Base-by-base conservation (phyloP, 75 land plant genomes). In the Pinus albicaulis region DNA sequence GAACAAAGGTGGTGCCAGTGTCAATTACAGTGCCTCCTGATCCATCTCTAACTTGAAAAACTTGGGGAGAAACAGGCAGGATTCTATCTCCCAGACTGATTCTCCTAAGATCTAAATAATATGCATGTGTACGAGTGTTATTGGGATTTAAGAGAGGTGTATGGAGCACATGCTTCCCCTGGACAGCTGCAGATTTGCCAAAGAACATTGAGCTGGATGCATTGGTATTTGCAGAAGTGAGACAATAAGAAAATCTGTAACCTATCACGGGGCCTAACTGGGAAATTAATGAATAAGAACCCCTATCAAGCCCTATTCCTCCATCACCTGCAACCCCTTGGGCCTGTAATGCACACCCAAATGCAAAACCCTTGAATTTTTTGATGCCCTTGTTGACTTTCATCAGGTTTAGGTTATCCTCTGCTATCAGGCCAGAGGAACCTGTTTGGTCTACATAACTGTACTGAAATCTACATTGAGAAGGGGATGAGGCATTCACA, bases 181-280 rank as follows among this genome's bases (percentile, higher is more conserved):
- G 8, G 71, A 66, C 15, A 36, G 5, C 19, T 20, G 44, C 23
- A 2, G 71, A 19, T 0, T 11, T 19, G 3, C 52, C 71, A 7
- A 66, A 36, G 48, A 19, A 7, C 3, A 66, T 34, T 36, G 71
- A 34, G 22, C 48, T 66, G 14, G 71, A 66, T 38, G 23, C 44
- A 36, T 66, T 66, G 6, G 15, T 7, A n/a, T 36, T 36, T 26
- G 17, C 7, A 5, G 70, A 41, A 8, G 36, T n/a, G 17, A 66
- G 70, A 16, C 70, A 66, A 41, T 66, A 38, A 41, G 70, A 66
- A 19, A 66, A 66, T n/a, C 70, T 16, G 48, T 66, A 66, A 17
- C 44, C 19, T 25, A 66, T 66, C 44, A 6, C 4, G 48, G 44
- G 70, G 19, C 70, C 70, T 36, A 66, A n/a, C 48, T 66, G 70